A percentile compares a stretch with the other conserved stretches of the same genome.
phyloP scores from a whole-genome alignment of 805 yeast genomes.

The Spathaspora sp. region DNA sequence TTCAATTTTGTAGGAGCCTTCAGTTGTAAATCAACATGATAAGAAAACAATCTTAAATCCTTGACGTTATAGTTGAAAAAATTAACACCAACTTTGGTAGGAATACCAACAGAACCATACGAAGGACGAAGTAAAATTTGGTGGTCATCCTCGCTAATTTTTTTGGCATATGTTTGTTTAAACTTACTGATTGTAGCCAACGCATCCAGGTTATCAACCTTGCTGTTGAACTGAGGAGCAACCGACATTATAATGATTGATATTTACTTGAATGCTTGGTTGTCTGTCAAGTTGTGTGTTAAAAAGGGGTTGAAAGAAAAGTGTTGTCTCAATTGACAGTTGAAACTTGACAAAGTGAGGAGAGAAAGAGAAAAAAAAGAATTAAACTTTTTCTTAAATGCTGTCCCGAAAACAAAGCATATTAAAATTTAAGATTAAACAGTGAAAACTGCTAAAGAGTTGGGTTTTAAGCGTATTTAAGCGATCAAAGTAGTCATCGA shows the following conservation, averaged over 20 bases:
- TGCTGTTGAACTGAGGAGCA: background rate
- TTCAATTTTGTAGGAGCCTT: background rate
- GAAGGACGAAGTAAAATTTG: conserved; percentile 6
- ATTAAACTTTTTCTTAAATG: too few species aligned
- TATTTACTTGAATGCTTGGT: too few species aligned
- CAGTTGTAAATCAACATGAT: conserved; percentile 5
- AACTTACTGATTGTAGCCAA: background rate
- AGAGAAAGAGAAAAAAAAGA: too few species aligned
- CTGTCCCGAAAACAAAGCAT: too few species aligned
- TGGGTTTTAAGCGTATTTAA: too few species aligned
- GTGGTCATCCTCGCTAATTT: background rate
- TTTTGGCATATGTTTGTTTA: background rate
- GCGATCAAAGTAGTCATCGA: too few species aligned
- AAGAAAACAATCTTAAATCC: conserved; percentile 5
- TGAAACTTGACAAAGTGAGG: too few species aligned
- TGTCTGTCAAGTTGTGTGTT: too few species aligned
- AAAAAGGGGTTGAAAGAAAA: too few species aligned
- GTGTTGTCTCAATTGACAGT: too few species aligned
- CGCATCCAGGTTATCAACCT: conserved; percentile 1
- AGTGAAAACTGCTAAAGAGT: too few species aligned
- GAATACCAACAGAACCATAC: conserved; percentile 5
- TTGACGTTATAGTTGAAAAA: conserved; percentile 4
- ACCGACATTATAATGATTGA: background rate
- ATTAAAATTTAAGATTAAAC: too few species aligned
- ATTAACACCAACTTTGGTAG: conserved; percentile 5